These are phyloP conservation scores for Calocybe gangraenosa DNA, from an alignment of 768 basidiomycete genomes.

Conservation along the genomic window DNA sequence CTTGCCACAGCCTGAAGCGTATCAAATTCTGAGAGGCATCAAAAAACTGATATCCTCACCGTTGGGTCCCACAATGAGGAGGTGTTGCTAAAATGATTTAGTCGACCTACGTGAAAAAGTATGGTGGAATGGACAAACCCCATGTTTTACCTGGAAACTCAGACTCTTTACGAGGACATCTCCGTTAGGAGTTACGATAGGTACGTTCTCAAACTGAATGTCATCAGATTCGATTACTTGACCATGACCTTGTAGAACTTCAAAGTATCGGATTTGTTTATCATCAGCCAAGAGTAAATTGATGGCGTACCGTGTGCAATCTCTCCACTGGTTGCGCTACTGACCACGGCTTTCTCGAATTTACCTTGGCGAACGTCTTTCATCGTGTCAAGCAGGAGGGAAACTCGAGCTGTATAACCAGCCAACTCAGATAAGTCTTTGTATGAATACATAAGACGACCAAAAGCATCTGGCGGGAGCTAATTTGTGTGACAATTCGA, in stretches of 20 bases:
- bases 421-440: constrained; percentile 95
- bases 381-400: constrained; percentile 87
- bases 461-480: constrained; percentile 71
- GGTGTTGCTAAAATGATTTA: constrained; percentile 61
- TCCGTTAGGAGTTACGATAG: constrained; percentile 94
- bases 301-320: constrained; percentile 66
- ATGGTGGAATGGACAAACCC: constrained; percentile 42
- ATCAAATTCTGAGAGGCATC: neutral
- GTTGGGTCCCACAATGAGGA: constrained; percentile 93
- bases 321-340: constrained; percentile 65
- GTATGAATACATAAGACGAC: constrained; percentile 95
- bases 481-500: neutral
- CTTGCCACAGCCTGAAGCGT: constrained; percentile 69
- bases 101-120: neutral
- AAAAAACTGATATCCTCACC: constrained; percentile 41
- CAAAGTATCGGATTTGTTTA: neutral
- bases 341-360: constrained; percentile 86
- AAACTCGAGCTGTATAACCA: constrained; percentile 91
- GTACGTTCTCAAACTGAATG: constrained; percentile 89
- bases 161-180: constrained; percentile 83
- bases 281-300: neutral
- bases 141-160: constrained; percentile 86
- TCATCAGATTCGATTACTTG: constrained; percentile 80
- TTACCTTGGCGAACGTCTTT: constrained; percentile 77
- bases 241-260: constrained; percentile 79